These are phyloP conservation scores for Scenedesmus sp. DNA, from an alignment of 163 green algal genomes.

Conservation along the genomic window DNA sequence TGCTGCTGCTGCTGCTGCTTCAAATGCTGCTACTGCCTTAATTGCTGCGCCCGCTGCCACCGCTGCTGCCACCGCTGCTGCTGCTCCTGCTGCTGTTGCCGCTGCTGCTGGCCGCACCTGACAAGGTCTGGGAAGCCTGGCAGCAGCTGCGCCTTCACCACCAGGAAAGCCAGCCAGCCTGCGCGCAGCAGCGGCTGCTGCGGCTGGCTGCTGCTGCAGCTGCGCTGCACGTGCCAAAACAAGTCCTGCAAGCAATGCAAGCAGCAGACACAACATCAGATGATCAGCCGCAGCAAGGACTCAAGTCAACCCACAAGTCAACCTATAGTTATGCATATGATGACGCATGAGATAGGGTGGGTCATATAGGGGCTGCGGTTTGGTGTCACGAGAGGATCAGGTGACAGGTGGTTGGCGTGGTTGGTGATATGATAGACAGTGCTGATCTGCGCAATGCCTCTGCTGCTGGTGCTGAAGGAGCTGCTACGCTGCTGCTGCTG, in stretches of 20 bases:
- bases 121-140: slow-evolving; percentile 79
- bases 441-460: too few species aligned
- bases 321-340: neutral
- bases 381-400: too few species aligned
- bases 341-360: too few species aligned
- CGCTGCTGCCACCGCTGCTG: neutral
- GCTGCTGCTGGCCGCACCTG: slow-evolving; percentile 51
- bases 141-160: slow-evolving; percentile 75
- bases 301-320: neutral
- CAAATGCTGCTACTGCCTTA: neutral
- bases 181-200: slow-evolving; percentile 57
- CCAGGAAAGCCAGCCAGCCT: slow-evolving; percentile 78
- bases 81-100: slow-evolving; percentile 6
- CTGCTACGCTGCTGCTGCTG: slow-evolving; percentile 4
- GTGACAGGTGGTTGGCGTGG: too few species aligned
- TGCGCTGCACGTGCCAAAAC: slow-evolving; percentile 48
- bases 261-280: neutral
- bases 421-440: too few species aligned
- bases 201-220: slow-evolving; percentile 17
- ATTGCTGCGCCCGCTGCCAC: neutral
- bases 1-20: neutral
- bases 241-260: slow-evolving; percentile 60
- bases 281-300: neutral
- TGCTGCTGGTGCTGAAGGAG: neutral
- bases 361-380: too few species aligned